phyloP scores from a whole-genome alignment of 257 asterid genomes.

The Lantana camara region DNA sequence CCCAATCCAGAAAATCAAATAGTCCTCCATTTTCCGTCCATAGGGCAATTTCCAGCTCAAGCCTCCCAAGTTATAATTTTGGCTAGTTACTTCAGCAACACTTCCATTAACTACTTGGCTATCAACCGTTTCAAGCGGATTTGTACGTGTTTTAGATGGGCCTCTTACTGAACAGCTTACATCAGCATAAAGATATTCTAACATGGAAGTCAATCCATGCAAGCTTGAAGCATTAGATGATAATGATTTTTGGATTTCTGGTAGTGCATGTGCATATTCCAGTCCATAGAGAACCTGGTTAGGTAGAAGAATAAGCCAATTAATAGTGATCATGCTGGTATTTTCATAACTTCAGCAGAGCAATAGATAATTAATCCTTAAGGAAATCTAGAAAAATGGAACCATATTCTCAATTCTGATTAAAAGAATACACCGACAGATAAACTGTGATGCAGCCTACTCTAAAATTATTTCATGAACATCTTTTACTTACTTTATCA shows the following conservation, averaged over 20 bases:
- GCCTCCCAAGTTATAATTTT: conserved; percentile 61
- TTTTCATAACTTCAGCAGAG: conserved; percentile 15
- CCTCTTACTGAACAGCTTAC: conserved; percentile 52
- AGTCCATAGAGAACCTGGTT: conserved; percentile 87
- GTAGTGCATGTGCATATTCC: conserved; percentile 81
- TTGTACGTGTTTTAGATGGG: conserved; percentile 44
- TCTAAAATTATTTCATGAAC: too few relatives aligned
- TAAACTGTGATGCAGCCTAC: too few relatives aligned
- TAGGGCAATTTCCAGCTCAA: conserved; percentile 77
- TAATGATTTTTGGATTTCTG: conserved; percentile 50
- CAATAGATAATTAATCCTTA: background rate
- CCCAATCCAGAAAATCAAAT: conserved; percentile 81
- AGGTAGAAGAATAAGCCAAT: conserved; percentile 26
- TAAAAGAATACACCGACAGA: background rate
- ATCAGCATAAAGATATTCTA: conserved; percentile 57
- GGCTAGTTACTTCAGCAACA: conserved; percentile 38
- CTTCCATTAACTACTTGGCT: conserved; percentile 29
- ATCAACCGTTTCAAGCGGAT: conserved; percentile 33
- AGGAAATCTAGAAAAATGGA: background rate
- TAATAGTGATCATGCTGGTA: conserved; percentile 7
- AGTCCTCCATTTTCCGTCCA: conserved; percentile 75
- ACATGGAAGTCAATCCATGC: conserved; percentile 35
- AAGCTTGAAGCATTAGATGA: conserved; percentile 28
- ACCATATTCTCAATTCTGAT: background rate
- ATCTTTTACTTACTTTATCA: too few relatives aligned